These are phyloP conservation scores for Neopestalotiopsis sp. DNA, from an alignment of 2,329 filamentous ascomycete species.

Conservation along the genomic window DNA sequence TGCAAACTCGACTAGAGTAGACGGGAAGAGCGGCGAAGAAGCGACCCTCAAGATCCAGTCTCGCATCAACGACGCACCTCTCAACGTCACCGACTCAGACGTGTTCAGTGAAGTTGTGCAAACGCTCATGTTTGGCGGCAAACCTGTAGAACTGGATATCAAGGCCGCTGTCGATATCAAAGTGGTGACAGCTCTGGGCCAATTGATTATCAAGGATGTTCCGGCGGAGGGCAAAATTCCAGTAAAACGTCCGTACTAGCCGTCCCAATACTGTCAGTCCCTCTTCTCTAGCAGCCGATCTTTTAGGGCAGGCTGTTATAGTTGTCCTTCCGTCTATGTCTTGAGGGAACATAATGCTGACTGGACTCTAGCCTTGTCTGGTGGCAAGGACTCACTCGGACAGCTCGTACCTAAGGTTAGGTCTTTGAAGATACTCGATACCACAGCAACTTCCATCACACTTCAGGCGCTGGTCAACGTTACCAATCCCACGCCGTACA, in stretches of 20 bases:
- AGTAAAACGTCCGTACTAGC: conserved; percentile 85
- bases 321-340: conserved; percentile 24
- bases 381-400: conserved; percentile 55
- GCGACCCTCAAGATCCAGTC: conserved; percentile 76
- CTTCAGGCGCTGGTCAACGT: conserved; percentile 78
- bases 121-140: conserved; percentile 75
- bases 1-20: conserved; percentile 77
- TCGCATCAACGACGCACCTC: conserved; percentile 75
- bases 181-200: conserved; percentile 80
- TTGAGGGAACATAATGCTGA: conserved; percentile 38
- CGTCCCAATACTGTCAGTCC: conserved; percentile 53
- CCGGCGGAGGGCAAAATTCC: conserved; percentile 85
- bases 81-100: conserved; percentile 80
- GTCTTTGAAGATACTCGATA: conserved; percentile 74
- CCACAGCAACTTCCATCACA: conserved; percentile 71
- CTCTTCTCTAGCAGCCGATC: conserved; percentile 30
- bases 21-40: conserved; percentile 59
- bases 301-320: conserved; percentile 24
- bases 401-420: conserved; percentile 67
- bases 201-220: conserved; percentile 80
- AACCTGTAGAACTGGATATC: conserved; percentile 73
- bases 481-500: conserved; percentile 89
- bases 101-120: conserved; percentile 84
- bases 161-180: conserved; percentile 76
- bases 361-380: conserved; percentile 59